A percentile compares a stretch with the other conserved stretches of the same genome.
Evolutionary conservation across 192 early-diverging fungal genomes (phyloP).

Genomic region (Chytriomyces sp.): DNA sequence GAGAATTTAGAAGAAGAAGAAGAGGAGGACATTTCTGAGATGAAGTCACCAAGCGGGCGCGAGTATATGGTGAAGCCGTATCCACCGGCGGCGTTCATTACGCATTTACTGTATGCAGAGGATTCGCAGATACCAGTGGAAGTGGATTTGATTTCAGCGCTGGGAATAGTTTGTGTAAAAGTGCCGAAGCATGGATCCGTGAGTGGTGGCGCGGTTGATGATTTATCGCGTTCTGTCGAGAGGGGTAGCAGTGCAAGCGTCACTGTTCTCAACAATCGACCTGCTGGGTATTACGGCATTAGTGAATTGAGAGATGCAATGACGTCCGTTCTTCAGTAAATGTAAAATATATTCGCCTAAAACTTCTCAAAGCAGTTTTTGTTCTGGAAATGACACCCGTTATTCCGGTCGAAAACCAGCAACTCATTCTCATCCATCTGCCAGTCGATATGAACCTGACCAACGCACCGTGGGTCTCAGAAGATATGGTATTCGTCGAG

Average conservation of each 20-base stretch:
- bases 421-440: too few species aligned
- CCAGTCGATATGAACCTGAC: too few species aligned
- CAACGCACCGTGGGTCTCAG: too few species aligned
- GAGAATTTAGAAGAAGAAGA: background rate
- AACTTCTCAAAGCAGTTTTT: too few species aligned
- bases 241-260: constrained; percentile 19
- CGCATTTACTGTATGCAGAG: constrained; percentile 53
- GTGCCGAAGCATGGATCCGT: constrained; percentile 28
- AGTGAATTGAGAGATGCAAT: background rate
- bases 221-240: background rate
- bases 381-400: too few species aligned
- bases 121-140: constrained; percentile 46
- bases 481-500: too few species aligned
- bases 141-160: constrained; percentile 40
- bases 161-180: constrained; percentile 48
- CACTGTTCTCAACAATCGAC: background rate
- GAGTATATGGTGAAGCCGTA: constrained; percentile 44
- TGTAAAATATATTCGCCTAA: too few species aligned
- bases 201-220: background rate
- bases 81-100: constrained; percentile 50
- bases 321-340: too few species aligned
- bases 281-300: constrained; percentile 19
- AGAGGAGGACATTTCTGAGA: constrained; percentile 26
- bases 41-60: constrained; percentile 24
- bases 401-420: too few species aligned